phyloP scores from a whole-genome alignment of 2,329 filamentous ascomycete genomes.

The Taxawa tesnikishii region DNA sequence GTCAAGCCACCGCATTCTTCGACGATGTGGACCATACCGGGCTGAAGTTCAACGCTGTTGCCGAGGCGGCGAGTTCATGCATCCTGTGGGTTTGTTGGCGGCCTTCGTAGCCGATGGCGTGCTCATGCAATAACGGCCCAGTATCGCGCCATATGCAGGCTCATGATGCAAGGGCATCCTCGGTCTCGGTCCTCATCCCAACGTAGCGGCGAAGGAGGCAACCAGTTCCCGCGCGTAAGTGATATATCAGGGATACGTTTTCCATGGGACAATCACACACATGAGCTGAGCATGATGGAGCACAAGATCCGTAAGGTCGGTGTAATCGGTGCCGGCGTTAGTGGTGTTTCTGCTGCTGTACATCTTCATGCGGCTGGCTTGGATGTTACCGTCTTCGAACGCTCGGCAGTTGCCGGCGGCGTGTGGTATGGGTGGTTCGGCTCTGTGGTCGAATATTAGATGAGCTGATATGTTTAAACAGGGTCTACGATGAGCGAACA shows the following conservation, averaged over 20 bases:
- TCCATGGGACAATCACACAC: background rate
- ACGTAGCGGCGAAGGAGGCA: background rate
- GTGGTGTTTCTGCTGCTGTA: constrained; percentile 34
- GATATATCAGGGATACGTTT: background rate
- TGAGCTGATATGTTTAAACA: constrained; percentile 10
- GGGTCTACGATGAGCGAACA: constrained; percentile 38
- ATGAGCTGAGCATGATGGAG: background rate
- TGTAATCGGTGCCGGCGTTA: constrained; percentile 41
- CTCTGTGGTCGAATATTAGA: too few species aligned
- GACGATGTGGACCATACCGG: too few species aligned
- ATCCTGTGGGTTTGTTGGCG: too few species aligned
- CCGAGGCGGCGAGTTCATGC: too few species aligned
- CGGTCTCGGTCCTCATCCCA: too few species aligned
- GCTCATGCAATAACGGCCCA: background rate
- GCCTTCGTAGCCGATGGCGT: background rate
- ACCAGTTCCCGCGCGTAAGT: background rate
- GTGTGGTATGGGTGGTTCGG: constrained; percentile 35
- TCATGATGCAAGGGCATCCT: too few species aligned
- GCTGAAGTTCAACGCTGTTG: too few species aligned
- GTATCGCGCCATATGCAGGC: background rate
- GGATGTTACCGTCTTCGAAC: constrained; percentile 43
- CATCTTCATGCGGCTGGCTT: constrained; percentile 33
- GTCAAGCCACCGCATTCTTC: too few species aligned
- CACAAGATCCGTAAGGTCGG: constrained; percentile 20
- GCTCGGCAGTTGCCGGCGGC: constrained; percentile 39